Evolutionary conservation across 192 early-diverging fungal genomes (phyloP).

Genomic region (Glomus cerebriforme): DNA sequence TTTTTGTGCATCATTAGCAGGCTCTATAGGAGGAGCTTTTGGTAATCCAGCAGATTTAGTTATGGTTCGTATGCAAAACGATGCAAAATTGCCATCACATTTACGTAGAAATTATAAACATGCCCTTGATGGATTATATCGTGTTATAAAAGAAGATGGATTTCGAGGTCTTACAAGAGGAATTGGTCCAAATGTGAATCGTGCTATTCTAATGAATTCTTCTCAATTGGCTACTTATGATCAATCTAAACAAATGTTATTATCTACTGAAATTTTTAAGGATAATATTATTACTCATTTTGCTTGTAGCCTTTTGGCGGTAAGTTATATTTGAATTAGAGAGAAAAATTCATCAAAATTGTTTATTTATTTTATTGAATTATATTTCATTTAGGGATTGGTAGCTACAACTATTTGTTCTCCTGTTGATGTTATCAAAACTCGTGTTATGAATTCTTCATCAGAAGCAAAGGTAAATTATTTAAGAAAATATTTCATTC

Average conservation of each 20-base stretch:
- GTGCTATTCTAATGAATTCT: conserved; percentile 85
- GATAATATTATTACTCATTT: conserved; percentile 74
- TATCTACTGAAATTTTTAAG: conserved; percentile 56
- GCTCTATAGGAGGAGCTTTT: conserved; percentile 63
- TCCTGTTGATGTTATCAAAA: conserved; percentile 83
- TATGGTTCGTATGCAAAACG: conserved; percentile 81
- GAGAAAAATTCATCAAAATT: conserved; percentile 18
- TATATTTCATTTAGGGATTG: conserved; percentile 50
- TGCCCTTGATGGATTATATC: conserved; percentile 70
- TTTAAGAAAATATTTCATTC: neutral
- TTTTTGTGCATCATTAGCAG: conserved; percentile 47
- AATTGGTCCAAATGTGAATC: conserved; percentile 83
- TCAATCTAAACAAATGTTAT: conserved; percentile 70
- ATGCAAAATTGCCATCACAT: conserved; percentile 64
- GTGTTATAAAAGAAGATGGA: conserved; percentile 83
- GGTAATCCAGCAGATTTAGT: conserved; percentile 84
- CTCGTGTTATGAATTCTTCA: conserved; percentile 79
- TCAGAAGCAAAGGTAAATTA: conserved; percentile 40
- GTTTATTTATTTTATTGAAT: neutral
- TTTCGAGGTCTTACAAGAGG: conserved; percentile 81
- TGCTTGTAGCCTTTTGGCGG: conserved; percentile 68
- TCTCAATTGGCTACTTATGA: conserved; percentile 79
- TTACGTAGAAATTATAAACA: conserved; percentile 74
- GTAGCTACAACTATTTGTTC: conserved; percentile 77
- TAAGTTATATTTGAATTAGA: conserved; percentile 44